Conservation (phyloP, 1,139 yeast genomes). For the Arxiozyma slooffiae region DNA sequence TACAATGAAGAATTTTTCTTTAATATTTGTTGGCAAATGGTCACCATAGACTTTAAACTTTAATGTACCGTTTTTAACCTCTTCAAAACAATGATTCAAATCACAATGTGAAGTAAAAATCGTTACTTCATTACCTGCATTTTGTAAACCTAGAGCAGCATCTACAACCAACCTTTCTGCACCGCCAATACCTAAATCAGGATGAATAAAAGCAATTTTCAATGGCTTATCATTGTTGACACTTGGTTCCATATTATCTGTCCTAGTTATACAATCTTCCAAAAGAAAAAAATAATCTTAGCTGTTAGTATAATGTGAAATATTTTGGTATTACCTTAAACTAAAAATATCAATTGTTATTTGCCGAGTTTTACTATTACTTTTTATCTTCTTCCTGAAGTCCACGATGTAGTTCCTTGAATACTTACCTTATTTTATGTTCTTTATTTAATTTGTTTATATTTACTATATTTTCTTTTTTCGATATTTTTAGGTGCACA, state of each 20-base stretch:
- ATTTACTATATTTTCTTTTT: too few relatives aligned
- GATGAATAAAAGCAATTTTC: constrained; percentile 81
- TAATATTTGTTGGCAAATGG: constrained; percentile 58
- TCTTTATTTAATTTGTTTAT: too few relatives aligned
- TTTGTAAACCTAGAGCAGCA: constrained; percentile 81
- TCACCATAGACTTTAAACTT: constrained; percentile 73
- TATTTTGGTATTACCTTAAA: too few relatives aligned
- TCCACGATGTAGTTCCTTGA: too few relatives aligned
- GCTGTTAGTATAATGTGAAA: background rate
- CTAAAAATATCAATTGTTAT: too few relatives aligned
- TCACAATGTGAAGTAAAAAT: constrained; percentile 90
- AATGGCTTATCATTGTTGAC: constrained; percentile 14
- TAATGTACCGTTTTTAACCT: constrained; percentile 49
- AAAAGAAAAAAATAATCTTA: too few relatives aligned
- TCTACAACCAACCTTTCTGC: constrained; percentile 94
- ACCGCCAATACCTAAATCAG: constrained; percentile 94
- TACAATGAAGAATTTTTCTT: constrained; percentile 62
- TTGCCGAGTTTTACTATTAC: background rate
- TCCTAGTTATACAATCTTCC: too few relatives aligned
- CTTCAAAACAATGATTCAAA: constrained; percentile 78
- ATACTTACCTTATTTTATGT: too few relatives aligned
- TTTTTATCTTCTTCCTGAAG: too few relatives aligned
- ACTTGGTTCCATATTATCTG: background rate
- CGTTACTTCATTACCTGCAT: constrained; percentile 52
- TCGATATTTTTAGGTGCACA: too few relatives aligned